A percentile compares a stretch with the other conserved stretches of the same genome.
phyloP scores from a whole-genome alignment of 106 monocot species.

The Phalaenopsis equestris region DNA sequence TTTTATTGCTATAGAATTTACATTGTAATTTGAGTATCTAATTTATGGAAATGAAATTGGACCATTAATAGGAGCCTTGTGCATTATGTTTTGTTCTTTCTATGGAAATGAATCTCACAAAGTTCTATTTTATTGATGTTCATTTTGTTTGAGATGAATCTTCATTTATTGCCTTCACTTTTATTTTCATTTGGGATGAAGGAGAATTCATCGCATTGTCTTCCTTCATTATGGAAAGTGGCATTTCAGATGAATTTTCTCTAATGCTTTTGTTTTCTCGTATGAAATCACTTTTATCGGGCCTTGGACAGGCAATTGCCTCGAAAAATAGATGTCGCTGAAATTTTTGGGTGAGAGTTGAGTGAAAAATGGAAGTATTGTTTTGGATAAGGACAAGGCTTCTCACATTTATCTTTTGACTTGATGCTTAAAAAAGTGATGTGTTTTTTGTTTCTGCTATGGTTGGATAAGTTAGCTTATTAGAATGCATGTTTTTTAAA shows the following conservation, averaged over 20 bases:
- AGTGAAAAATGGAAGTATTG: not conserved
- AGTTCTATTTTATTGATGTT: not conserved
- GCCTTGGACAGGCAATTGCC: not conserved
- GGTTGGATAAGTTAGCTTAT: not conserved
- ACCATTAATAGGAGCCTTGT: not conserved
- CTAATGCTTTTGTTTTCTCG: conserved; percentile 4
- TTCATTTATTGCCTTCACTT: not conserved
- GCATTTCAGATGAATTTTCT: not conserved
- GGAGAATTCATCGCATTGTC: not conserved
- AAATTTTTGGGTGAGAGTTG: not conserved
- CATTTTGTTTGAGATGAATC: not conserved
- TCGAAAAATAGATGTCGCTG: not conserved
- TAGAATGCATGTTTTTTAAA: not conserved
- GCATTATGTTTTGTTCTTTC: not conserved
- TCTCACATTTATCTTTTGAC: not conserved
- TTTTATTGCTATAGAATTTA: not conserved
- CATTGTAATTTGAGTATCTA: not conserved
- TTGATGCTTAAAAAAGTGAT: not conserved
- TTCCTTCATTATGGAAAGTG: not conserved
- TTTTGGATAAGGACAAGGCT: not conserved
- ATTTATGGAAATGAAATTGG: not conserved
- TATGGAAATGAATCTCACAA: too few relatives aligned
- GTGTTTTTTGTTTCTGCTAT: not conserved
- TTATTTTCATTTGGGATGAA: too few relatives aligned
- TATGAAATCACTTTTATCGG: not conserved